phyloP scores from a whole-genome alignment of 192 early-diverging fungal species.

The Umbelopsis sp. region DNA sequence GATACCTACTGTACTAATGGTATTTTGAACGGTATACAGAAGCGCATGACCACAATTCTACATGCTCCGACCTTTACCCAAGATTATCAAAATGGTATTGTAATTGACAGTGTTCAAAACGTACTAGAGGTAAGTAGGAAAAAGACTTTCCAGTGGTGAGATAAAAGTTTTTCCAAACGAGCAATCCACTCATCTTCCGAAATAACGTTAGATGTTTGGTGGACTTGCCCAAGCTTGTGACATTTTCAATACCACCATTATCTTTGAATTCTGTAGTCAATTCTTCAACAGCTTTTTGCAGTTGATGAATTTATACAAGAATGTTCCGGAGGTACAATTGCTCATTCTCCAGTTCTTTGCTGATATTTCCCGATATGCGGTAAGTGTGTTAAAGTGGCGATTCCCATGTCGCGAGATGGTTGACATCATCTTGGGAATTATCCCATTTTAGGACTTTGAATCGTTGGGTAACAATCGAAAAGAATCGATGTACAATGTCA shows the following conservation, averaged over 20 bases:
- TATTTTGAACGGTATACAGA: conserved; percentile 24
- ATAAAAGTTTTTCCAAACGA: neutral
- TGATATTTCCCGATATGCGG: conserved; percentile 51
- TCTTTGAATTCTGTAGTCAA: conserved; percentile 55
- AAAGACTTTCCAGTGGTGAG: neutral
- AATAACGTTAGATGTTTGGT: conserved; percentile 63
- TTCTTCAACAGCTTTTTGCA: conserved; percentile 66
- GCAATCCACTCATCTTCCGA: too few relatives aligned
- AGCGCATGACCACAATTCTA: conserved; percentile 54
- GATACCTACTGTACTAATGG: neutral
- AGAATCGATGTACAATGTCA: conserved; percentile 46
- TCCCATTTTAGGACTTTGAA: conserved; percentile 40
- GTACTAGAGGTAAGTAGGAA: conserved; percentile 55
- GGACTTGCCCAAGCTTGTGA: conserved; percentile 72
- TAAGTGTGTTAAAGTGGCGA: conserved; percentile 6
- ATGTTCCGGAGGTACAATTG: conserved; percentile 63
- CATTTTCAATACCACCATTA: conserved; percentile 58
- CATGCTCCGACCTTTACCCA: conserved; percentile 60
- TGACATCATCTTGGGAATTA: conserved; percentile 10
- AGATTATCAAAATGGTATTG: conserved; percentile 53
- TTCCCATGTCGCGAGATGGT: neutral
- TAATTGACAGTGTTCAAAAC: conserved; percentile 62
- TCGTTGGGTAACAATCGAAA: conserved; percentile 45
- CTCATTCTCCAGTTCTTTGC: conserved; percentile 60
- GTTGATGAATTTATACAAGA: conserved; percentile 68